Evolutionary conservation across 2,329 filamentous ascomycete species (phyloP).

Genomic region (Berkeleyomyces basicola): DNA sequence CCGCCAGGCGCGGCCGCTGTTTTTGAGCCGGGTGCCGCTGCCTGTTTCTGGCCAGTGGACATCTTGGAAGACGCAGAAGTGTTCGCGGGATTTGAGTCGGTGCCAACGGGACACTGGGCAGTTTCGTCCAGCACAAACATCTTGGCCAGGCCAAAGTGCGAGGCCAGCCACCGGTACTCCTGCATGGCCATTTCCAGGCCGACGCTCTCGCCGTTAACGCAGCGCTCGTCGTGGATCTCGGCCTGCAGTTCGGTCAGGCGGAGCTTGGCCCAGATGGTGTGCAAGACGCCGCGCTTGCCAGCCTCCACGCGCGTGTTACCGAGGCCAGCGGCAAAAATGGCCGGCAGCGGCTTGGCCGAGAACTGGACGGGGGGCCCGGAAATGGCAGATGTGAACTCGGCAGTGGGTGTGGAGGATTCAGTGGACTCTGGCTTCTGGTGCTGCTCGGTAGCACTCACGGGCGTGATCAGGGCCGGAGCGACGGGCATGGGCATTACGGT

Average conservation of each 20-base stretch:
- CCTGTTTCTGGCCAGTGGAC: neutral
- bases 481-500: slow-evolving; percentile 4
- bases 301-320: slow-evolving; percentile 43
- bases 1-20: neutral
- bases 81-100: neutral
- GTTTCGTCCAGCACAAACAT: slow-evolving; percentile 15
- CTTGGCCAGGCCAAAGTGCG: slow-evolving; percentile 51
- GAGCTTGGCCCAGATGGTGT: slow-evolving; percentile 82
- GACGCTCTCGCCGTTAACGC: slow-evolving; percentile 61
- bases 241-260: slow-evolving; percentile 55
- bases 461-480: slow-evolving; percentile 7
- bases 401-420: neutral
- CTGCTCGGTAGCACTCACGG: slow-evolving; percentile 15
- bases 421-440: slow-evolving; percentile 16
- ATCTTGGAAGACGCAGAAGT: neutral
- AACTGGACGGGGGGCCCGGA: slow-evolving; percentile 19
- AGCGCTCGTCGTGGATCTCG: slow-evolving; percentile 61
- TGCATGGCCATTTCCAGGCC: slow-evolving; percentile 69
- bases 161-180: slow-evolving; percentile 72
- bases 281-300: slow-evolving; percentile 66
- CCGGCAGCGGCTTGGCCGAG: slow-evolving; percentile 62
- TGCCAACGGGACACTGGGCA: neutral
- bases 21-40: neutral
- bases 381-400: neutral
- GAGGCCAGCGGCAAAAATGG: slow-evolving; percentile 67